Conservation (phyloP, 345 rosid species). For the Hibiscus trionum region DNA sequence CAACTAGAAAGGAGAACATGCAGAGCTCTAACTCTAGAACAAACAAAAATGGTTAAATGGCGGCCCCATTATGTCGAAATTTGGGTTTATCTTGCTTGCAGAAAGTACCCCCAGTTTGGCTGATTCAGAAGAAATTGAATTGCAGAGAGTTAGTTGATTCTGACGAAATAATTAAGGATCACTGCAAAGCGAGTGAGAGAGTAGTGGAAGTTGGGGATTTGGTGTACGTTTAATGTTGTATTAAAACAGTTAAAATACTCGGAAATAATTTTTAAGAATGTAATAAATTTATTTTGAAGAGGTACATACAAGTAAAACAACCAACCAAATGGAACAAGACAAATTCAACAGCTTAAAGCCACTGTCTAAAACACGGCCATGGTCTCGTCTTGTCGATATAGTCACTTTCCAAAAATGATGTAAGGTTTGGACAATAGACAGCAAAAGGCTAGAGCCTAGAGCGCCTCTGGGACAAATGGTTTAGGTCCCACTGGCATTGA, state of each 20-base stretch:
- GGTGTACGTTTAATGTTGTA: not conserved
- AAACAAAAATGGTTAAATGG: not conserved
- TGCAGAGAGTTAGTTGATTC: not conserved
- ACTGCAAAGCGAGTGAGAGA: not conserved
- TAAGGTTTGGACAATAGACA: not conserved
- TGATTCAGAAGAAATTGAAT: not conserved
- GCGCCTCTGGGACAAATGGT: slow-evolving; percentile 6
- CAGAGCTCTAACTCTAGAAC: not conserved
- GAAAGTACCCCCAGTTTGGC: too few species aligned
- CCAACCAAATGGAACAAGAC: not conserved
- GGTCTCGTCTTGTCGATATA: not conserved
- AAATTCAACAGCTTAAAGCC: not conserved
- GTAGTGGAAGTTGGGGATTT: not conserved
- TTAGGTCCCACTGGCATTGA: slow-evolving; percentile 7
- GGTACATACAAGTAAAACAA: not conserved
- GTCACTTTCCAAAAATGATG: slow-evolving; percentile 2
- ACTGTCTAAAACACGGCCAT: not conserved
- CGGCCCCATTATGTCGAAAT: not conserved
- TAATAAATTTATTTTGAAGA: not conserved
- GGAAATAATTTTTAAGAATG: not conserved
- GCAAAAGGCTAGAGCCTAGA: too few species aligned
- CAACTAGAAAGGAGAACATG: not conserved
- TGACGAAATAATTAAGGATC: not conserved
- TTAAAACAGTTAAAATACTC: not conserved
- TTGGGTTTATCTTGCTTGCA: not conserved